These are phyloP conservation scores for Lentinula novae-zelandiae DNA, from an alignment of 1,284 basidiomycete species.

Conservation along the genomic window DNA sequence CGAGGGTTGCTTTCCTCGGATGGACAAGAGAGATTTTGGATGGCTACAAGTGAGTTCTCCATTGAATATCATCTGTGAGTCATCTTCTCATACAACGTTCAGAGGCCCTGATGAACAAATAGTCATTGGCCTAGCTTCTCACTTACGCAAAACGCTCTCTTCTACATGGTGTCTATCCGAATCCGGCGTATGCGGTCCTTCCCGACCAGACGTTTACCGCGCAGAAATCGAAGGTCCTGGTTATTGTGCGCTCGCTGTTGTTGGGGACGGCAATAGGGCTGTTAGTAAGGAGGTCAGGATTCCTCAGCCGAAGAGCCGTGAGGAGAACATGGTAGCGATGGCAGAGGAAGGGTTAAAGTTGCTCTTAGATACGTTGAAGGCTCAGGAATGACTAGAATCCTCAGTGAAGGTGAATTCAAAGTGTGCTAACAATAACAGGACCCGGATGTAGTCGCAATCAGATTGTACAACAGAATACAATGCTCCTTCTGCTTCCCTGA, in stretches of 20 bases:
- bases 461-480: background rate
- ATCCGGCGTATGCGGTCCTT: conserved; percentile 1
- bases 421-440: background rate
- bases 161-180: conserved; percentile 5
- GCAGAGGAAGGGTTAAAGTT: conserved; percentile 5
- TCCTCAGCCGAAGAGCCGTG: background rate
- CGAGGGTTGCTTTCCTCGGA: conserved; percentile 2
- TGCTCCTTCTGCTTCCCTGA: no score
- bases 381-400: background rate
- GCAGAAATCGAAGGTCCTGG: conserved; percentile 2
- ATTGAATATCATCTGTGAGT: background rate
- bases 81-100: background rate
- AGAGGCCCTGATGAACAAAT: conserved; percentile 5
- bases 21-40: background rate
- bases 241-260: background rate
- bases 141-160: background rate
- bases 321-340: conserved; percentile 6
- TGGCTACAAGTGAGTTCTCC: background rate
- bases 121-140: background rate
- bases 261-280: background rate
- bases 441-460: background rate
- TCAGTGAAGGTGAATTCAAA: background rate
- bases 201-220: background rate
- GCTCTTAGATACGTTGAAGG: conserved; percentile 4
- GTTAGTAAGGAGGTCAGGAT: background rate